Percentiles rank a stretch among this genome's conserved stretches.
phyloP scores from a whole-genome alignment of 169 alveolate genomes.

The Cryptosporidium sp. region DNA sequence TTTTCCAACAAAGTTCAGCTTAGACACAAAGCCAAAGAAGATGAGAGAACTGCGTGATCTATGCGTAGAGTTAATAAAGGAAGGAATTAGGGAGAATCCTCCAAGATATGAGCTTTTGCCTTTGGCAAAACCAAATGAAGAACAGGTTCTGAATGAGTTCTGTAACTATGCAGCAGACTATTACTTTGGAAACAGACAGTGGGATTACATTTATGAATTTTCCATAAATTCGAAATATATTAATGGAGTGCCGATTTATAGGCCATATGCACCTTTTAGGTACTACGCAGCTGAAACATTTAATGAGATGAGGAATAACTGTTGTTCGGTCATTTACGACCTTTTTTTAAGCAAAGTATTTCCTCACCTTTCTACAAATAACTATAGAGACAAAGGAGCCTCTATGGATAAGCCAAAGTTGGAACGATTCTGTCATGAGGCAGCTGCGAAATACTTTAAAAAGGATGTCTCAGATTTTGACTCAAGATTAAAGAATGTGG shows the following conservation, averaged over 20 bases:
- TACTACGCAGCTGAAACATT: constrained; percentile 72
- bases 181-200: constrained; percentile 65
- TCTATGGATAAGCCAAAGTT: constrained; percentile 31
- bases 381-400: not conserved
- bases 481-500: not conserved
- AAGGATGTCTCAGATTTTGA: constrained; percentile 1
- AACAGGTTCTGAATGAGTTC: constrained; percentile 45
- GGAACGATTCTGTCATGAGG: constrained; percentile 56
- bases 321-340: constrained; percentile 68
- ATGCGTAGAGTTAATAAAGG: constrained; percentile 44
- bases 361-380: constrained; percentile 35
- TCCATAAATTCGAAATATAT: not conserved
- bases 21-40: constrained; percentile 48
- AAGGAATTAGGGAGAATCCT: constrained; percentile 58
- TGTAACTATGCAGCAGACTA: constrained; percentile 74
- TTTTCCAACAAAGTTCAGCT: constrained; percentile 50
- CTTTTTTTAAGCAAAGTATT: constrained; percentile 51
- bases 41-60: constrained; percentile 25
- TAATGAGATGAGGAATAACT: constrained; percentile 55
- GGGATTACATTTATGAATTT: constrained; percentile 24
- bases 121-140: constrained; percentile 60
- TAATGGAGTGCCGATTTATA: constrained; percentile 15
- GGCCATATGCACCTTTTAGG: constrained; percentile 73
- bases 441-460: constrained; percentile 41
- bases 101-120: constrained; percentile 64